Percentiles rank a stretch among this genome's conserved stretches.
Conservation (phyloP, 1,284 basidiomycete species). For the Takashimella koratensis region DNA sequence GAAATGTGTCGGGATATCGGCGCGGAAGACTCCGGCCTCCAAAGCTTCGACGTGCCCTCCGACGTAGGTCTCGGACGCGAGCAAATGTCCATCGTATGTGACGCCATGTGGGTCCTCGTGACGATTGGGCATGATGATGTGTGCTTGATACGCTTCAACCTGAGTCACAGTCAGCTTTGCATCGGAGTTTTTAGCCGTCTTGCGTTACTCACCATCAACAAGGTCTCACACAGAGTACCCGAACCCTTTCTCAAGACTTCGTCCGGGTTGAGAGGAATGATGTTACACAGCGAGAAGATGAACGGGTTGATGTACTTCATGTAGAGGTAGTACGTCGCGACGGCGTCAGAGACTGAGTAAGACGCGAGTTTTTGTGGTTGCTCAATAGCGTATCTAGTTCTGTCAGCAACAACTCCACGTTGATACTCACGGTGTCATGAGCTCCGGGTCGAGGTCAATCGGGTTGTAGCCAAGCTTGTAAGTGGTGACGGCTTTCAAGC, state of each 20-base stretch:
- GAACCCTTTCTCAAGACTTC: conserved; percentile 95
- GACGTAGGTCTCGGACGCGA: conserved; percentile 97
- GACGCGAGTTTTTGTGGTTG: conserved; percentile 92
- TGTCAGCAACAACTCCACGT: conserved; percentile 1
- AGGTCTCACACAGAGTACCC: conserved; percentile 94
- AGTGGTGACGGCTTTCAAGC: conserved; percentile 95
- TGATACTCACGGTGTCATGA: conserved; percentile 97
- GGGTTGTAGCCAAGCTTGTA: conserved; percentile 97
- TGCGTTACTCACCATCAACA: conserved; percentile 77
- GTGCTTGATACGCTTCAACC: conserved; percentile 90
- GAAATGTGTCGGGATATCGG: conserved; percentile 93
- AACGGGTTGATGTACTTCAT: conserved; percentile 99
- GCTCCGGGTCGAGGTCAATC: conserved; percentile 94
- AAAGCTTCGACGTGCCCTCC: conserved; percentile 98
- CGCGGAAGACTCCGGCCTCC: conserved; percentile 96
- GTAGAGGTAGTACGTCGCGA: conserved; percentile 98
- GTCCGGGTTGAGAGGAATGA: conserved; percentile 95
- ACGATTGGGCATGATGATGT: conserved; percentile 96
- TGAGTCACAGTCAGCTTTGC: conserved; percentile 44
- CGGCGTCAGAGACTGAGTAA: conserved; percentile 99
- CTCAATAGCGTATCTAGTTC: conserved; percentile 82
- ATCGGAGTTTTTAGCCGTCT: not conserved
- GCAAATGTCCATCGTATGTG: conserved; percentile 92
- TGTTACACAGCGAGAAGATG: conserved; percentile 99
- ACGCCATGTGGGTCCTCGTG: conserved; percentile 90